These are phyloP conservation scores for Agaricus bisporus DNA, from an alignment of 768 basidiomycete genomes.

Conservation along the genomic window DNA sequence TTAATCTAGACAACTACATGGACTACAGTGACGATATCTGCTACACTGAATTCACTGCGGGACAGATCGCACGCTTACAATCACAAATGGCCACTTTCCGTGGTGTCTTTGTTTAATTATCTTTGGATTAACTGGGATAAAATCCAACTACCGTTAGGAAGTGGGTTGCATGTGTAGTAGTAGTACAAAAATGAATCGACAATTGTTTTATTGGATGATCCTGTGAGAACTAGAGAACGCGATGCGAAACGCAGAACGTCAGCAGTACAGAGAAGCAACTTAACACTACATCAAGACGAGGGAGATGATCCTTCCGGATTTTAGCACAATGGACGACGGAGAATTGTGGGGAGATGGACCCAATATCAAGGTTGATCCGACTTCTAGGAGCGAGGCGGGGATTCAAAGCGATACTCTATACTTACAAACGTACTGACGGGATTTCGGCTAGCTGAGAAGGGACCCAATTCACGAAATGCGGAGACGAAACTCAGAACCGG, in stretches of 20 bases:
- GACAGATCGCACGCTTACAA: constrained; percentile 35
- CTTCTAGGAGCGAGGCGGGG: constrained; percentile 76
- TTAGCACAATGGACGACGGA: constrained; percentile 85
- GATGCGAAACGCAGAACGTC: constrained; percentile 26
- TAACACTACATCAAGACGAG: constrained; percentile 47
- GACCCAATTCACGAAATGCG: too few species aligned
- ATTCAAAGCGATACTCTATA: constrained; percentile 81
- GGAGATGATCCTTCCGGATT: constrained; percentile 85
- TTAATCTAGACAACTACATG: constrained; percentile 41
- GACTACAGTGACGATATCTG: constrained; percentile 47
- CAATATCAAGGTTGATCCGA: constrained; percentile 67
- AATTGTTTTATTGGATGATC: too few species aligned
- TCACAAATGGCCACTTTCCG: constrained; percentile 40
- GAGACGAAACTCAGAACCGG: too few species aligned
- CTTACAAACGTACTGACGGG: constrained; percentile 36
- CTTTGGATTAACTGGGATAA: too few species aligned
- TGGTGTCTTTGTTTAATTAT: constrained; percentile 22
- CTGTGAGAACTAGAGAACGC: too few species aligned
- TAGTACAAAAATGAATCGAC: too few species aligned
- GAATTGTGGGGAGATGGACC: constrained; percentile 65
- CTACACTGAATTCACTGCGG: constrained; percentile 43
- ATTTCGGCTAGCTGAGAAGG: too few species aligned
- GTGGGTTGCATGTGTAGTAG: too few species aligned
- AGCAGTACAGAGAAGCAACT: constrained; percentile 34
- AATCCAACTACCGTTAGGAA: too few species aligned